Evolutionary conservation across 257 asterid genomes (phyloP), one percentile per base, ranked within the genome.

Genomic region (Solanum commersonii): DNA sequence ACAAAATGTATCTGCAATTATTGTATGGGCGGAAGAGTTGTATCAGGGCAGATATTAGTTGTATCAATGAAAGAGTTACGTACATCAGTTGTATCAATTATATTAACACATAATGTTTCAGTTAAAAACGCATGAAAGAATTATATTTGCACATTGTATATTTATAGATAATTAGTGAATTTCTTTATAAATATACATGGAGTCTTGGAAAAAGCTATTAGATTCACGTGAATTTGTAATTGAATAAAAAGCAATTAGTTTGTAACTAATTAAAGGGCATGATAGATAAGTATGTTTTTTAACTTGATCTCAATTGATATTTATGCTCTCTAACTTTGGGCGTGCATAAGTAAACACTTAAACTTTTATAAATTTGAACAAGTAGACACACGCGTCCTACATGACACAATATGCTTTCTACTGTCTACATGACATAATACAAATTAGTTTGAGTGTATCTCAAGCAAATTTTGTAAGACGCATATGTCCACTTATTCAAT

Each of bases 271-370:
- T n/a, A 70, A 29, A 52, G 23, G 63, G 3, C 13, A 59, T 59
- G 0, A 59, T 59, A 59, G 0, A 20, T 59, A n/a, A n/a, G n/a
- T 1, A 0, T 49, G n/a, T 56, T 18, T 1, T 56, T 6, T 52
- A 52, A 52, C n/a, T 56, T 18, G 0, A 18, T 56, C 4, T 18
- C 1, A 56, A 18, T 2, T 56, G 10, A 0, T 1, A 59, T 59
- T 22, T 59, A 3, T 59, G 11, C n/a, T 3, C 1, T 56, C 1
- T 0, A 56, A 56, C 4, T 56, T 56, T 56, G 4, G n/a, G 11
- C 0, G 1, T 1, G 2, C 23, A 56, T 3, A 18, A 56, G 4
- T 1, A 56, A 0, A 2, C 0, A 6, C 10, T 56, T 56, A 4
- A 56, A 52, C 4, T 52, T 6, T 1, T 18, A 52, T 52, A 18